Conservation (phyloP, 805 yeast genomes). For the Yamadazyma takamatsuzukensis region DNA sequence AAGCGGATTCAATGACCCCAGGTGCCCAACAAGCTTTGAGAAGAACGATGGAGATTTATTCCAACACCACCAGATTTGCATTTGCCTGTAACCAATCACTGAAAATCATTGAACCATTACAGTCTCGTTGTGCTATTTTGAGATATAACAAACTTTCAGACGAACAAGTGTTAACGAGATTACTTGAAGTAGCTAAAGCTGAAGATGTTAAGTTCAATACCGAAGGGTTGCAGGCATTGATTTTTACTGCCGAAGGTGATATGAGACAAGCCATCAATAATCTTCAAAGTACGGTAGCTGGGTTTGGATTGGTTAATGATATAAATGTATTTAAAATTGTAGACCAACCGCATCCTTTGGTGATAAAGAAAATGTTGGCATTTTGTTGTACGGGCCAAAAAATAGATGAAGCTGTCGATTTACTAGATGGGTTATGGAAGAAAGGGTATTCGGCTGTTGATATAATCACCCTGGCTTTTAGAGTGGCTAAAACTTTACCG, state of each 20-base stretch:
- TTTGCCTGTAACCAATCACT: conserved; percentile 95
- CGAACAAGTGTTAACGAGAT: conserved; percentile 75
- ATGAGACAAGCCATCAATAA: conserved; percentile 98
- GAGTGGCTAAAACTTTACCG: conserved; percentile 75
- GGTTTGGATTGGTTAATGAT: conserved; percentile 86
- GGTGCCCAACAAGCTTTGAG: conserved; percentile 95
- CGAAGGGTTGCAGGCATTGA: conserved; percentile 88
- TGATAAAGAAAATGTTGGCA: conserved; percentile 60
- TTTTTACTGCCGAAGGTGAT: conserved; percentile 96
- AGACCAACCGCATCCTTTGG: conserved; percentile 92
- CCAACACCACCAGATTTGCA: conserved; percentile 96
- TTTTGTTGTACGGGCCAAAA: conserved; percentile 35
- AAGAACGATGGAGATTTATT: conserved; percentile 62
- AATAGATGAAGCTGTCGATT: conserved; percentile 63
- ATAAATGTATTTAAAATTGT: conserved; percentile 93
- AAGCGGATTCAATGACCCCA: conserved; percentile 95
- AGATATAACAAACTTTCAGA: conserved; percentile 79
- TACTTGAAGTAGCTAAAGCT: conserved; percentile 62
- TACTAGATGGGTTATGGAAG: conserved; percentile 70
- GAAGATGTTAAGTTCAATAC: conserved; percentile 78
- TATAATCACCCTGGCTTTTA: conserved; percentile 84
- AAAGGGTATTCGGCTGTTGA: conserved; percentile 94
- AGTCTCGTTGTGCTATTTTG: conserved; percentile 92
- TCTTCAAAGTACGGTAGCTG: conserved; percentile 89
- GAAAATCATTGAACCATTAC: conserved; percentile 95